Conservation (phyloP, 2,329 filamentous ascomycete species). For the Mycosphaerella arachidis region DNA sequence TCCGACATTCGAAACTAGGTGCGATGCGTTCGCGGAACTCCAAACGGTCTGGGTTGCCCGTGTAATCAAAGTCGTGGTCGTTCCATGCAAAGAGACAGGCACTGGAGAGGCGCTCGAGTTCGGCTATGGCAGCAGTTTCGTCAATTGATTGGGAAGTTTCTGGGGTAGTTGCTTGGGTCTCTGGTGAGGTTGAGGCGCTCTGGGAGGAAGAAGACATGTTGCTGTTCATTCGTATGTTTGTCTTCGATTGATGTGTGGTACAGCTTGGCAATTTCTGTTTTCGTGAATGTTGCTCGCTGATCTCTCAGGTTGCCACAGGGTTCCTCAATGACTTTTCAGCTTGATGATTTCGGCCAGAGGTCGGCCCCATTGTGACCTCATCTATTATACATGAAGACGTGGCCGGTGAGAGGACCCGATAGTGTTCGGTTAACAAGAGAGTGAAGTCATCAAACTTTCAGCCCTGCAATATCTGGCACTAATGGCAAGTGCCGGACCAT, state of each 20-base stretch:
- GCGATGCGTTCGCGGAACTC: slow-evolving; percentile 1
- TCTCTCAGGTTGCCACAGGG: neutral
- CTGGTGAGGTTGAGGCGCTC: neutral
- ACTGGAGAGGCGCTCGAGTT: neutral
- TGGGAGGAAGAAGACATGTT: neutral
- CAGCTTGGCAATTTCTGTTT: neutral
- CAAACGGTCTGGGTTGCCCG: neutral
- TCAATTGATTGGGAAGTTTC: neutral
- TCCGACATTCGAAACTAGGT: slow-evolving; percentile 2
- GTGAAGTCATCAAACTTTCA: neutral
- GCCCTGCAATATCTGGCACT: neutral
- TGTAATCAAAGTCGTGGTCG: slow-evolving; percentile 4
- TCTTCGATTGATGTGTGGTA: neutral
- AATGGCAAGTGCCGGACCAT: neutral
- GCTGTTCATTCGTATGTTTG: neutral
- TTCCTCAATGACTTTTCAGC: too few species aligned
- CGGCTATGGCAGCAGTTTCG: neutral
- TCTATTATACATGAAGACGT: neutral
- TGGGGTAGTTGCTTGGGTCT: neutral
- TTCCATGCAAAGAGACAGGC: slow-evolving; percentile 4
- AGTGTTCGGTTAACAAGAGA: neutral
- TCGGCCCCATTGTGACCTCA: neutral
- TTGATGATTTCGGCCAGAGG: too few species aligned
- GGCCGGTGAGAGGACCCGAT: too few species aligned
- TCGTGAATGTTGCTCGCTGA: neutral